Evolutionary conservation across 495 filamentous ascomycete genomes (phyloP), one percentile per base, ranked within the genome.

Genomic region (Hyaloscypha finlandica): DNA sequence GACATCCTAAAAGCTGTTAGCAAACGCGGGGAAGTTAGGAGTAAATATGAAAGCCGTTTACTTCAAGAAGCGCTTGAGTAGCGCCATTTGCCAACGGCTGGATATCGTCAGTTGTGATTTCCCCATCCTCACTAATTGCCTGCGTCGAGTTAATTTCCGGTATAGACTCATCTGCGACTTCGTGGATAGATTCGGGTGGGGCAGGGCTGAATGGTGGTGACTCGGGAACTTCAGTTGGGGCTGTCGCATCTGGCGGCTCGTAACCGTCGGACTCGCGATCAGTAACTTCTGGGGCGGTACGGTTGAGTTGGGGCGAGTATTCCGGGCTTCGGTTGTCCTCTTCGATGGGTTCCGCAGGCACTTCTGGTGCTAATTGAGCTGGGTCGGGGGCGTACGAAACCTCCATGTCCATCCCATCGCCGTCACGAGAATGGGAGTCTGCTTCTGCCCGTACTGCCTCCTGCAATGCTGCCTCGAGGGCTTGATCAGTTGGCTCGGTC

Each of bases 221-320:
- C 59, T 64, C 61, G 32, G 61, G 60, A 37, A 25, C 32, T 39
- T 64, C 63, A 20, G 53, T 25, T 22, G 72, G 59, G 0, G 64
- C 61, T 14, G 67, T 71, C n/a, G 67, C 72, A 73, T 88, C 86
- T 29, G 85, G 85, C 32, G 86, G 86, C 67, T 89, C 87, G 70
- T 89, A 88, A 22, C 75, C 81, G 62, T 89, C 75, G 6, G 80
- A 81, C 8, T 79, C 77, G 8, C 55, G 64, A 6, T 71, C 65
- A 33, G 52, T 31, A 37, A 42, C 30, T 6, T 59, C 54, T 25
- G 64, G 45, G 2, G 53, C 39, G 11, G 30, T 32, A 9, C 59
- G 63, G 8, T 64, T 51, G 16, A 66, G 66, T 5, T 57, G 45
- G 8, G 70, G 70, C 0, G 61, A 69, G 57, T 72, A 72, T 29